Evolutionary conservation across 345 rosid genomes (phyloP), one percentile per base, ranked within the genome.

Genomic region (Salix suchowensis): DNA sequence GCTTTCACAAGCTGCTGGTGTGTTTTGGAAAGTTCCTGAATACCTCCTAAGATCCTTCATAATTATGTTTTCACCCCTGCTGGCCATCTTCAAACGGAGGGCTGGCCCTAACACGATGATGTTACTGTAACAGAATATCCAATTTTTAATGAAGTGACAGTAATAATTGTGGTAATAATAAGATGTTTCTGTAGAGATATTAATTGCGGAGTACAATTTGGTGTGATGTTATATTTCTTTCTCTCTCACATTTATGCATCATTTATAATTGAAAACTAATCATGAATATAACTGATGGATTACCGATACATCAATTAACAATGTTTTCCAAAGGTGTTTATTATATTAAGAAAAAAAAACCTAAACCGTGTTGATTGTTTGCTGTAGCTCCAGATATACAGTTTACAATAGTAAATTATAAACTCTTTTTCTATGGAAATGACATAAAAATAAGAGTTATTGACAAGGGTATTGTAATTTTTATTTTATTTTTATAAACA

Each of bases 11-110:
- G 9, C 36, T 46, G 1, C 70, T 26, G 26, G 74, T 54, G 78
- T 74, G 13, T 76, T 72, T 77, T 60, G 77, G 72, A 73, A 76
- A 75, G 68, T 72, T 77, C 77, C 37, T 64, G 67, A 28, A 64
- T 11, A 55, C 26, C 26, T 55, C 61, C 67, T 55, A 48, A 32
- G 70, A 32, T 52, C 28, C 32, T 50, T 23, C 19, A 34, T 76
- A 58, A 58, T 76, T 55, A 68, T 75, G 65, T 24, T 54, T 39
- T 54, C 69, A 37, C 36, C 52, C 46, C 60, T 58, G 2, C 13
- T 19, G 13, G 1, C 36, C 55, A 3, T 34, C 74, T 55, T 55
- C n/a, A 34, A 52, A n/a, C 5, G 62, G 62, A 52, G 8, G 9
- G 7, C 16, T n/a, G 40, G 30, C 23, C 24, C 39, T 19, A 24